phyloP scores from a whole-genome alignment of 1,284 basidiomycete genomes.

The Grifola frondosa region DNA sequence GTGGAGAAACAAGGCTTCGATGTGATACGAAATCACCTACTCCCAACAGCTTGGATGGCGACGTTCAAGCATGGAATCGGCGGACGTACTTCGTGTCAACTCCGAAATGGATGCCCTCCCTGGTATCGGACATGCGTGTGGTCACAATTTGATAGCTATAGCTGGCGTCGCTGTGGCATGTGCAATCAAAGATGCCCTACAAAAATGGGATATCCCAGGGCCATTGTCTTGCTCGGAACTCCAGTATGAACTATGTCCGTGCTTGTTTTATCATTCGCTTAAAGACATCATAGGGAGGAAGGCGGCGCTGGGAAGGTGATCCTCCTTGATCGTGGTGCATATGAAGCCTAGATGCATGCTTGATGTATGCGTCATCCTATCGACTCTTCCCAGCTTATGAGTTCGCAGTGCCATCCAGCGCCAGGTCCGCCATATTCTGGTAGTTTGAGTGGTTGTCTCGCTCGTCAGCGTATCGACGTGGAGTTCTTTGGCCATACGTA shows the following conservation, averaged over 20 bases:
- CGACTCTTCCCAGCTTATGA: constrained; percentile 4
- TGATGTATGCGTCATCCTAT: constrained; percentile 53
- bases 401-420: constrained; percentile 60
- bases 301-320: constrained; percentile 78
- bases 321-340: constrained; percentile 74
- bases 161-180: constrained; percentile 77
- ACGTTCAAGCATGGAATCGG: constrained; percentile 60
- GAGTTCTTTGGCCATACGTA: constrained; percentile 70
- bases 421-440: constrained; percentile 51
- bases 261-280: background rate
- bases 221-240: constrained; percentile 79
- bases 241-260: constrained; percentile 51
- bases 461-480: constrained; percentile 57
- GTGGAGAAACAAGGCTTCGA: constrained; percentile 60
- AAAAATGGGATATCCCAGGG: constrained; percentile 61
- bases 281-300: constrained; percentile 62
- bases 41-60: constrained; percentile 80
- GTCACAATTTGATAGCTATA: constrained; percentile 85
- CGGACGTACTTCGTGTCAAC: constrained; percentile 71
- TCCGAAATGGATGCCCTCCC: constrained; percentile 72
- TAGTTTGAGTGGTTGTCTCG: constrained; percentile 52
- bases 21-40: constrained; percentile 60
- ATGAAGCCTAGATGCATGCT: constrained; percentile 74
- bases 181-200: constrained; percentile 60
- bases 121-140: constrained; percentile 75